These are phyloP conservation scores for Phytophthora tubulina DNA, from an alignment of 352 stramenopile genomes.

Conservation along the genomic window DNA sequence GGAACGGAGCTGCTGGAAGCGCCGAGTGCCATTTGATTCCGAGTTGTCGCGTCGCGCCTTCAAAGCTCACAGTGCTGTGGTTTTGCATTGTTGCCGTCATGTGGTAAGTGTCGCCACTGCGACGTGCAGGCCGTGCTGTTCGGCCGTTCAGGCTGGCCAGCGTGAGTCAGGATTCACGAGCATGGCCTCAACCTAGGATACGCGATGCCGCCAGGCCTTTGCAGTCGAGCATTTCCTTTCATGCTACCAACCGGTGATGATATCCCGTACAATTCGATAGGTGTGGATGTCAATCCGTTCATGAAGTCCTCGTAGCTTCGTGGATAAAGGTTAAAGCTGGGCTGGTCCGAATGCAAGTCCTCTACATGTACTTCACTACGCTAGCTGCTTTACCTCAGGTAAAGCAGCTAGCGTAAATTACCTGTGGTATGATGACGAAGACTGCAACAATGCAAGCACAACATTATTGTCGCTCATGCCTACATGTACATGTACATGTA, in stretches of 20 bases:
- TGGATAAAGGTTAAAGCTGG: not conserved
- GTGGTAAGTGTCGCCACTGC: conserved; percentile 5
- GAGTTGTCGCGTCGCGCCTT: conserved; percentile 14
- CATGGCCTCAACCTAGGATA: no score
- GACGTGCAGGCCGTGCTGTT: not conserved
- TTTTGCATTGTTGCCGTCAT: not conserved
- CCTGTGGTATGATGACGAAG: not conserved
- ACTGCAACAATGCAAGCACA: not conserved
- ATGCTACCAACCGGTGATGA: no score
- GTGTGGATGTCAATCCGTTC: no score
- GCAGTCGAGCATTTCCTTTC: not conserved
- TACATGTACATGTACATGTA: no score
- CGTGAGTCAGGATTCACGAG: not conserved
- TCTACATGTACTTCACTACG: no score
- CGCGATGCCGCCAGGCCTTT: not conserved
- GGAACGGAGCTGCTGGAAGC: conserved; percentile 10
- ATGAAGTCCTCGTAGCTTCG: not conserved
- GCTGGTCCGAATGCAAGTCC: not conserved
- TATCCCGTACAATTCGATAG: no score
- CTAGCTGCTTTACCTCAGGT: not conserved
- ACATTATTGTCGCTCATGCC: no score
- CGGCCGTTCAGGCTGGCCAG: not conserved
- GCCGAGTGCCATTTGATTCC: conserved; percentile 4
- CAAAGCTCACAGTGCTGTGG: not conserved
- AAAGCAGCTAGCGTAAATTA: not conserved